These are phyloP conservation scores for Paratinospora sagittata DNA, from an alignment of 164 flowering plant species.

Conservation along the genomic window DNA sequence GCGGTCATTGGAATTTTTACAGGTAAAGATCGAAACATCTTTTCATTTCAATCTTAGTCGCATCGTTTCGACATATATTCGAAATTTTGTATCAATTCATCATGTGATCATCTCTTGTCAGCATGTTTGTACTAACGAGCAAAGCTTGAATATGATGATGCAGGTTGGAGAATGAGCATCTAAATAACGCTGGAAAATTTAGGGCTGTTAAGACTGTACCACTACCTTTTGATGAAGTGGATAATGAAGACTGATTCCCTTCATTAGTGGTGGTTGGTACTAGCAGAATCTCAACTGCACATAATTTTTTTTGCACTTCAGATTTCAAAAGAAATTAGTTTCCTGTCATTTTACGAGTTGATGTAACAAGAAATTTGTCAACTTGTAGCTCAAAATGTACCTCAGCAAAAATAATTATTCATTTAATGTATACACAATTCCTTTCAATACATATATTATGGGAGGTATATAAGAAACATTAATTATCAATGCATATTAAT, in stretches of 20 bases:
- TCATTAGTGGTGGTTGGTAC: not conserved
- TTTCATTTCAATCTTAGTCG: no score
- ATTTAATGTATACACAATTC: constrained; percentile 34
- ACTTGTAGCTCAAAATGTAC: constrained; percentile 7
- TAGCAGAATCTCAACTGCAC: not conserved
- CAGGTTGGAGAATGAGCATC: constrained; percentile 99
- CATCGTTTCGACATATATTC: no score
- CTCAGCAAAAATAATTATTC: constrained; percentile 6
- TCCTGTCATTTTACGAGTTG: constrained; percentile 21
- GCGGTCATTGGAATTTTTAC: constrained; percentile 98
- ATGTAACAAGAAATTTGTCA: constrained; percentile 18
- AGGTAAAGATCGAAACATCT: constrained; percentile 54
- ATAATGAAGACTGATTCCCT: constrained; percentile 51
- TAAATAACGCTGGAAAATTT: constrained; percentile 91
- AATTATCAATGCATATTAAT: not conserved
- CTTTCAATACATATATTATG: constrained; percentile 14
- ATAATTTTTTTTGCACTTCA: not conserved
- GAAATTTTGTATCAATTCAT: no score
- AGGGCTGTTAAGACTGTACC: constrained; percentile 90
- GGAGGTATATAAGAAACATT: constrained; percentile 10
- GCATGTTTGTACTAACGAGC: constrained; percentile 8
- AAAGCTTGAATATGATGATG: constrained; percentile 4
- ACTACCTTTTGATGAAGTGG: constrained; percentile 93
- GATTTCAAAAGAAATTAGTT: not conserved
- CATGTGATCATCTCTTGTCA: not conserved